phyloP scores from a whole-genome alignment of 116 monocot species.

The Posidonia oceanica region DNA sequence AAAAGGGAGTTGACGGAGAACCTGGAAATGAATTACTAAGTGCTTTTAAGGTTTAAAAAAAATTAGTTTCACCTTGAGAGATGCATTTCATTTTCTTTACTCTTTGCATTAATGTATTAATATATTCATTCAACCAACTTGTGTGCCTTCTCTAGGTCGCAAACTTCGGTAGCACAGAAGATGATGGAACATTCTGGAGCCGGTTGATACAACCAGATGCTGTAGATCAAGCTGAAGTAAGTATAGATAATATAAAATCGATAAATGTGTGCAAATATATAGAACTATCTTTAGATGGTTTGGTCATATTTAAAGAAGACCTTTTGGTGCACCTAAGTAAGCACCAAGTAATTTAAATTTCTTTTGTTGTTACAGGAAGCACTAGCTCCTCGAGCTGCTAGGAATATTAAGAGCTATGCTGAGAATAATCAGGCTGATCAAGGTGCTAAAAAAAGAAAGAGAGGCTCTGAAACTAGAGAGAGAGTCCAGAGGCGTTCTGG shows the following conservation, averaged over 20 bases:
- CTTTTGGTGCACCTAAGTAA: no score
- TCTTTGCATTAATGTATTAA: not conserved
- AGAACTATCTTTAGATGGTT: no score
- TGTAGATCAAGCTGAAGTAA: slow-evolving; percentile 66
- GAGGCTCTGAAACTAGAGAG: slow-evolving; percentile 40
- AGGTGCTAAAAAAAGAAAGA: slow-evolving; percentile 44
- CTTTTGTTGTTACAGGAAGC: slow-evolving; percentile 35
- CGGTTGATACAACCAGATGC: slow-evolving; percentile 86
- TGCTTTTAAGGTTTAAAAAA: slow-evolving; percentile 66
- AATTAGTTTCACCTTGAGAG: not conserved
- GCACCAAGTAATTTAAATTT: not conserved
- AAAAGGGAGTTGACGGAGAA: slow-evolving; percentile 68
- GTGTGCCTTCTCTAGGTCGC: slow-evolving; percentile 51
- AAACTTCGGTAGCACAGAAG: slow-evolving; percentile 80
- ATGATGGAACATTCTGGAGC: slow-evolving; percentile 96
- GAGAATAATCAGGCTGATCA: slow-evolving; percentile 54
- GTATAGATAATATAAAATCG: not conserved
- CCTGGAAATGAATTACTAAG: slow-evolving; percentile 76
- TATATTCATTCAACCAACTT: slow-evolving; percentile 2
- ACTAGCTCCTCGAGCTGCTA: slow-evolving; percentile 94
- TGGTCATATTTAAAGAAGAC: no score
- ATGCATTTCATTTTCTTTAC: not conserved
- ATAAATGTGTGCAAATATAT: no score
- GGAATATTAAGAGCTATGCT: slow-evolving; percentile 87
- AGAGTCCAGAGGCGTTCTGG: slow-evolving; percentile 41